Conservation (phyloP, 164 flowering plant species). For the Macadamia tetraphylla region DNA sequence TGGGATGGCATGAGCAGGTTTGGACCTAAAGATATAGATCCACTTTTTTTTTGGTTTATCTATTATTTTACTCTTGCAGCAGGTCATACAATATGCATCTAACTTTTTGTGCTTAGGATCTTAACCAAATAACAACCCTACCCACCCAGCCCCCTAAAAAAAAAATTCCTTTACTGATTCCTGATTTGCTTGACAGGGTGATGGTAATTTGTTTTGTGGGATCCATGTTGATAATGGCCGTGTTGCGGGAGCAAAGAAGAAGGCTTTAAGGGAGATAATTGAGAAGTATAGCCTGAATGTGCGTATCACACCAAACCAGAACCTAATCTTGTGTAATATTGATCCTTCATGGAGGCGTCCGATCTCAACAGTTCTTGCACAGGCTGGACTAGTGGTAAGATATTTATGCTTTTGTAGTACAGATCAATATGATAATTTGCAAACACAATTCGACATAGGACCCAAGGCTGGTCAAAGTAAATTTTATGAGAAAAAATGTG, state of each 20-base stretch:
- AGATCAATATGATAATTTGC: background rate
- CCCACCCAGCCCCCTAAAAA: no score
- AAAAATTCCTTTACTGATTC: background rate
- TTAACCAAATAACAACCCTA: background rate
- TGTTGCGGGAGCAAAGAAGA: conserved; percentile 76
- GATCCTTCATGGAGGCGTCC: conserved; percentile 74
- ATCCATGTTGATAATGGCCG: conserved; percentile 98
- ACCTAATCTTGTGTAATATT: conserved; percentile 77
- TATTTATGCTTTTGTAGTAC: background rate
- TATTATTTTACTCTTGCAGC: background rate
- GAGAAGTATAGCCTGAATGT: conserved; percentile 82
- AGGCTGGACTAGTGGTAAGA: conserved; percentile 84
- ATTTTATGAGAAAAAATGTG: no score
- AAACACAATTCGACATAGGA: background rate
- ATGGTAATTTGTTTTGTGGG: conserved; percentile 83
- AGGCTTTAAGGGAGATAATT: conserved; percentile 75
- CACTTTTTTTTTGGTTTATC: background rate
- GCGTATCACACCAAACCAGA: conserved; percentile 93
- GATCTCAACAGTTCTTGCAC: conserved; percentile 76
- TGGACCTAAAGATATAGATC: background rate
- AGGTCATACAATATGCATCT: background rate
- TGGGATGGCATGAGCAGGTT: conserved; percentile 99
- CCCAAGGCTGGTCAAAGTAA: no score
- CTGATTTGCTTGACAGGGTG: conserved; percentile 50
- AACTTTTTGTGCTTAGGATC: background rate